Percentiles rank a stretch among this genome's conserved stretches.
These are phyloP conservation scores for Pyrus betulifolia DNA, from an alignment of 306 rosid species.

Conservation along the genomic window DNA sequence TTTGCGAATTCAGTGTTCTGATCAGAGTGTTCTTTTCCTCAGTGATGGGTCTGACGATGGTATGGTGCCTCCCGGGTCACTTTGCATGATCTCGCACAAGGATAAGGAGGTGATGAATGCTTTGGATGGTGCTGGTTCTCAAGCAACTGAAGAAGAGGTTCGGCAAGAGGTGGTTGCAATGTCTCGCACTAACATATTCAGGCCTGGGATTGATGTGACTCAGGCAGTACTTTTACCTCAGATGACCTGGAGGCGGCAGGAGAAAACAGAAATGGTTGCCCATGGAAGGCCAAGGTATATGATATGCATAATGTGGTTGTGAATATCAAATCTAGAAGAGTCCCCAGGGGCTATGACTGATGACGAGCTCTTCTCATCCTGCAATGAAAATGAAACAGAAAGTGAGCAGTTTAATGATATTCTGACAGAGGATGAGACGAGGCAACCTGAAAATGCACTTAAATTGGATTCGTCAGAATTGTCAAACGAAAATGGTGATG, in stretches of 20 bases:
- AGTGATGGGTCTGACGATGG: conserved; percentile 68
- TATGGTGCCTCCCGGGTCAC: conserved; percentile 71
- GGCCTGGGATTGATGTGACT: conserved; percentile 96
- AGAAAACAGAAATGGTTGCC: conserved; percentile 73
- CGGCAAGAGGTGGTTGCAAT: conserved; percentile 86
- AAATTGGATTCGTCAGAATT: conserved; percentile 62
- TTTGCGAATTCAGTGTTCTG: too few species aligned
- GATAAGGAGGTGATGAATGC: conserved; percentile 91
- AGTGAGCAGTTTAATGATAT: conserved; percentile 71
- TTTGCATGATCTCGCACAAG: conserved; percentile 93
- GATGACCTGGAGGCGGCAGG: conserved; percentile 93
- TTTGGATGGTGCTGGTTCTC: conserved; percentile 81
- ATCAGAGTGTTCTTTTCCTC: too few species aligned
- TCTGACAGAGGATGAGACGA: conserved; percentile 88
- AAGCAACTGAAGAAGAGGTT: conserved; percentile 82
- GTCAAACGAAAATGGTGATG: conserved; percentile 52
- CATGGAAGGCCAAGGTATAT: conserved; percentile 93
- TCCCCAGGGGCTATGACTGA: conserved; percentile 73
- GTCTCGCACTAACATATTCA: conserved; percentile 89
- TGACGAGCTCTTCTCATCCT: conserved; percentile 70
- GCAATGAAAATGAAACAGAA: conserved; percentile 81
- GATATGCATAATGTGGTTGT: conserved; percentile 98
- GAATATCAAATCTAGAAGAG: conserved; percentile 73
- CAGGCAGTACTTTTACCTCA: conserved; percentile 97
- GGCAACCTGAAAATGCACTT: conserved; percentile 84